These are phyloP conservation scores for Backusella mclennaniae DNA, from an alignment of 192 early-diverging fungal genomes.

Conservation along the genomic window DNA sequence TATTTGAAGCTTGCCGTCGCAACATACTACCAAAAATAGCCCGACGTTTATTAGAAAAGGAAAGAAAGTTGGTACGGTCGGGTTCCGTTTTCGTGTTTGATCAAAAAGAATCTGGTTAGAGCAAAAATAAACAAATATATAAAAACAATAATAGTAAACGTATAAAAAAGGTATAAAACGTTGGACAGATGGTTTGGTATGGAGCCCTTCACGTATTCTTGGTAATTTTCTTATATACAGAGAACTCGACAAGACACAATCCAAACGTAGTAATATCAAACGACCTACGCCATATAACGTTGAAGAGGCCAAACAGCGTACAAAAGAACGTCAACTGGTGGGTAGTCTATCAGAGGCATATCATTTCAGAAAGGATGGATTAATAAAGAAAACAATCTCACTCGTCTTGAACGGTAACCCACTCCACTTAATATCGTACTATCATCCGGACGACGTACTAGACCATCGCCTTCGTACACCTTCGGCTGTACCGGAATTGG, in stretches of 20 bases:
- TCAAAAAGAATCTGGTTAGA: background rate
- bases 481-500: slow-evolving; percentile 43
- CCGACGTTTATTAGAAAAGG: background rate
- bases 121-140: background rate
- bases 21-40: background rate
- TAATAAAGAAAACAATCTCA: slow-evolving; percentile 79
- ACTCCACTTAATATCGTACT: slow-evolving; percentile 57
- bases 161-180: slow-evolving; percentile 60
- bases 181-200: slow-evolving; percentile 82
- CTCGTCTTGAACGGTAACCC: slow-evolving; percentile 57
- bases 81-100: slow-evolving; percentile 2
- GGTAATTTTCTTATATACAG: slow-evolving; percentile 82
- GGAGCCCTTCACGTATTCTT: slow-evolving; percentile 82
- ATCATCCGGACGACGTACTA: slow-evolving; percentile 55
- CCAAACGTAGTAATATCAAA: background rate
- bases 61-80: background rate
- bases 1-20: background rate
- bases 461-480: slow-evolving; percentile 49
- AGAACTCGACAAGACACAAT: slow-evolving; percentile 51
- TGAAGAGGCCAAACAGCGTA: slow-evolving; percentile 26
- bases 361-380: slow-evolving; percentile 58
- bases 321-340: slow-evolving; percentile 43
- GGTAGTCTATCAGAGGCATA: slow-evolving; percentile 53
- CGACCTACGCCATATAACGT: background rate
- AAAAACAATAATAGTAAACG: background rate